These are phyloP conservation scores for Jaapia argillacea DNA, from an alignment of 768 basidiomycete genomes.

Conservation along the genomic window DNA sequence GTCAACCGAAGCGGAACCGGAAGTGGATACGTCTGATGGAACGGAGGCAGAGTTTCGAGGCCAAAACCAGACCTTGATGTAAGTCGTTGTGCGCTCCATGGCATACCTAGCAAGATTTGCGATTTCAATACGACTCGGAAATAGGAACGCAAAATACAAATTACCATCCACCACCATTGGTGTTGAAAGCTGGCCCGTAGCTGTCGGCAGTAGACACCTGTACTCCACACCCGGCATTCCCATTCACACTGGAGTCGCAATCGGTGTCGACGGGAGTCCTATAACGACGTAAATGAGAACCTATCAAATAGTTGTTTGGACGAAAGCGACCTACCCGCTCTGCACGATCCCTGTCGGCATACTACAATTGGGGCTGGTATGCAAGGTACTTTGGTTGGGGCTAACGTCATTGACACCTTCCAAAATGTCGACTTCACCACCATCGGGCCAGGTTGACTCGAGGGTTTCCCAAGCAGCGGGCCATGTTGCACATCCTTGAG, in stretches of 20 bases:
- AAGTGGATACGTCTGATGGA: constrained; percentile 33
- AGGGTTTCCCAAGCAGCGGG: constrained; percentile 28
- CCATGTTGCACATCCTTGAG: constrained; percentile 36
- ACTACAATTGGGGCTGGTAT: constrained; percentile 43
- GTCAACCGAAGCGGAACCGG: constrained; percentile 26
- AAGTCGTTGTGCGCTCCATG: constrained; percentile 43
- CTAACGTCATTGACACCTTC: constrained; percentile 39
- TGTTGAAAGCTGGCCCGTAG: constrained; percentile 51
- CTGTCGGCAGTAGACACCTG: constrained; percentile 25
- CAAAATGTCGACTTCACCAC: constrained; percentile 38
- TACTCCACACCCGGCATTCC: constrained; percentile 52
- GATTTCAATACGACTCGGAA: not conserved
- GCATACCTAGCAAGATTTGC: constrained; percentile 36
- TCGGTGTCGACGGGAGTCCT: constrained; percentile 31
- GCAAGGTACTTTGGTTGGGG: constrained; percentile 35
- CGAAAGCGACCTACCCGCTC: constrained; percentile 44
- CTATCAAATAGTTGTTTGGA: too few species aligned
- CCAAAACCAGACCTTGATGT: constrained; percentile 71
- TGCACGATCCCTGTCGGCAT: constrained; percentile 37
- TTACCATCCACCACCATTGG: constrained; percentile 52
- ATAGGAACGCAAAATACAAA: constrained; percentile 7
- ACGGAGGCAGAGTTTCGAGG: constrained; percentile 32
- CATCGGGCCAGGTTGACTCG: constrained; percentile 12
- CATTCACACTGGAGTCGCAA: constrained; percentile 37
- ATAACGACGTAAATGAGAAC: not conserved